Evolutionary conservation across 2,329 filamentous ascomycete genomes (phyloP).

Genomic region (Nectriaceae sp.): DNA sequence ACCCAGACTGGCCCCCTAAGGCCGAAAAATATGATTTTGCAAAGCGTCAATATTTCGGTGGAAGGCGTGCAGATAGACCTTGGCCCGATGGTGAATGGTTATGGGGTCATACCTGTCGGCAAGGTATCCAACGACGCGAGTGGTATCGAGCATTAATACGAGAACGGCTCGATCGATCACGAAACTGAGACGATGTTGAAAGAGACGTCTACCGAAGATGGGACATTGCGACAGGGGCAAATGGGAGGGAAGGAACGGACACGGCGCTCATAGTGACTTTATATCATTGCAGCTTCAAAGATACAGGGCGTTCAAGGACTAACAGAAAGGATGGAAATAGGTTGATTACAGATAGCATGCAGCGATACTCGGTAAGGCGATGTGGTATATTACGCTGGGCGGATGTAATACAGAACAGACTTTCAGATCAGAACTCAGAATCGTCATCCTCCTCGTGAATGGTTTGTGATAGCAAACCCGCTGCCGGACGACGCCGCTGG

Average conservation of each 20-base stretch:
- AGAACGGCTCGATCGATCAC: slow-evolving; percentile 38
- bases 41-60: too few relatives aligned
- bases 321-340: too few relatives aligned
- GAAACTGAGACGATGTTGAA: slow-evolving; percentile 49
- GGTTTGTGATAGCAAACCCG: slow-evolving; percentile 62
- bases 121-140: too few relatives aligned
- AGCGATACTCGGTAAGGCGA: too few relatives aligned
- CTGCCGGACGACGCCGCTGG: slow-evolving; percentile 42
- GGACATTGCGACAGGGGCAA: slow-evolving; percentile 10
- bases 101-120: too few relatives aligned
- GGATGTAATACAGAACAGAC: background rate
- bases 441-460: slow-evolving; percentile 71
- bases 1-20: too few relatives aligned
- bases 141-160: too few relatives aligned
- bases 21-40: too few relatives aligned
- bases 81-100: too few relatives aligned
- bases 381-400: background rate
- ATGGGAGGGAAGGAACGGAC: slow-evolving; percentile 3
- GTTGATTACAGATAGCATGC: too few relatives aligned
- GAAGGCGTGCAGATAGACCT: too few relatives aligned
- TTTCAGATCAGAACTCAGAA: slow-evolving; percentile 39
- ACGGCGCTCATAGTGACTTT: background rate
- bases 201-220: slow-evolving; percentile 54
- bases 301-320: too few relatives aligned
- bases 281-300: background rate